Conservation (phyloP, 371 early-diverging fungal species). For the Mortierella sp. region DNA sequence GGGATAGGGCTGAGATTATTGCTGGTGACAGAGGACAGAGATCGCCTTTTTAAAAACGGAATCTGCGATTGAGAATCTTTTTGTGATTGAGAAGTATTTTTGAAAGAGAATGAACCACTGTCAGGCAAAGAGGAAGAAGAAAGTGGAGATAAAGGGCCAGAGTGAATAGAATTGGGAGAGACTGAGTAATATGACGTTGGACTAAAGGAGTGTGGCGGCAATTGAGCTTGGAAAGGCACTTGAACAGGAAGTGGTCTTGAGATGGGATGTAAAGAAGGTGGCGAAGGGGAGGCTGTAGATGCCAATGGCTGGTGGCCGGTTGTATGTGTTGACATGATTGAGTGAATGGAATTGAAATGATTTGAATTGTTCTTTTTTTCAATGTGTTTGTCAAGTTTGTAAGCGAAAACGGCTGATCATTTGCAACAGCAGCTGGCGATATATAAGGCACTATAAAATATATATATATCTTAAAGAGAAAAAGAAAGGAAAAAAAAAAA, state of each 20-base stretch:
- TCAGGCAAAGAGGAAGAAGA: constrained; percentile 15
- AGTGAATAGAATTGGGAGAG: constrained; percentile 20
- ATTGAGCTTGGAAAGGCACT: constrained; percentile 12
- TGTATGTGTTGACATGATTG: constrained; percentile 20
- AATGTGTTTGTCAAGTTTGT: constrained; percentile 13
- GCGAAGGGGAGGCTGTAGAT: constrained; percentile 10
- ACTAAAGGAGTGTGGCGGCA: constrained; percentile 4
- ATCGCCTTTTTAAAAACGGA: constrained; percentile 9
- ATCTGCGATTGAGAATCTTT: constrained; percentile 2
- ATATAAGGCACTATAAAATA: neutral
- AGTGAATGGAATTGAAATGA: too few relatives aligned
- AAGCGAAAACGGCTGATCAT: constrained; percentile 26
- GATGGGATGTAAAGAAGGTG: constrained; percentile 13
- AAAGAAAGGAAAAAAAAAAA: neutral
- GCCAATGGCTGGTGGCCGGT: constrained; percentile 8
- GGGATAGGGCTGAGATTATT: neutral
- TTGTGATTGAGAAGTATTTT: neutral
- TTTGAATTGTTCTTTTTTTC: neutral
- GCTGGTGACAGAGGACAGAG: constrained; percentile 18
- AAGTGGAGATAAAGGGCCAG: constrained; percentile 9
- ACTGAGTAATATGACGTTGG: constrained; percentile 32
- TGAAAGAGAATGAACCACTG: neutral
- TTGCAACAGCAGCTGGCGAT: constrained; percentile 20
- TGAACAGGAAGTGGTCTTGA: constrained; percentile 17
- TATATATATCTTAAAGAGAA: neutral